Evolutionary conservation across 768 basidiomycete species (phyloP), one percentile per base, ranked within the genome.

Genomic region (Zangia roseola): DNA sequence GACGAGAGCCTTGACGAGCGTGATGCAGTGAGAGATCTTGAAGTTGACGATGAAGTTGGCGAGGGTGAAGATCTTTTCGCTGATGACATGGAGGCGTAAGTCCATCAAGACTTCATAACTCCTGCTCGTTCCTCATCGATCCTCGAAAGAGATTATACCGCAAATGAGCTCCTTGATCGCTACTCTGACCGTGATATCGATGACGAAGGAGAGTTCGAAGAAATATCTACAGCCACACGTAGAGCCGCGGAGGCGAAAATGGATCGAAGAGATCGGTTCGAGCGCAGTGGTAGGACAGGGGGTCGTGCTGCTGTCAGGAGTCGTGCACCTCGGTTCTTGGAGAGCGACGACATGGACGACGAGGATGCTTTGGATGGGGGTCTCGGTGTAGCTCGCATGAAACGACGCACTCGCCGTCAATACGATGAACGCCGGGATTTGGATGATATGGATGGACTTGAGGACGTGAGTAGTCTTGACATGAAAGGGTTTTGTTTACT

Each of bases 61-160:
- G 90, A 88, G 19, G 92, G 82, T 31, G 95, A 97, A 67, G 95
- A 98, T 71, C 81, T 99, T 36, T 97, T 94, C 67, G 89, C 78
- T 28, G 83, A 93, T n/a, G 75, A 73, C 42, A 68, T 91, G 50
- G 81, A 88, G 67, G 78, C 77, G 94, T 91, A 63, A 57, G 82
- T 67, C 40, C 52, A 30, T 50, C 28, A 33, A 44, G 12, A 38
- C 37, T 25, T 34, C 37, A 33, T 40, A 17, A 34, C 24, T 45
- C 20, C n/a, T 54, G 40, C 55, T 57, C 47, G 57, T 37, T 21
- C 38, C 43, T 40, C 31, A 37, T 49, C 21, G 13, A 38, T 37
- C 21, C 25, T 47, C 13, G 14, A 33, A 58, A 91, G 88, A 48
- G 95, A 98, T 62, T 98, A 99, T 69, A 85, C 84, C 10, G 74